Evolutionary conservation across 2,329 filamentous ascomycete species (phyloP).

Genomic region (Penicillium corylophilum): DNA sequence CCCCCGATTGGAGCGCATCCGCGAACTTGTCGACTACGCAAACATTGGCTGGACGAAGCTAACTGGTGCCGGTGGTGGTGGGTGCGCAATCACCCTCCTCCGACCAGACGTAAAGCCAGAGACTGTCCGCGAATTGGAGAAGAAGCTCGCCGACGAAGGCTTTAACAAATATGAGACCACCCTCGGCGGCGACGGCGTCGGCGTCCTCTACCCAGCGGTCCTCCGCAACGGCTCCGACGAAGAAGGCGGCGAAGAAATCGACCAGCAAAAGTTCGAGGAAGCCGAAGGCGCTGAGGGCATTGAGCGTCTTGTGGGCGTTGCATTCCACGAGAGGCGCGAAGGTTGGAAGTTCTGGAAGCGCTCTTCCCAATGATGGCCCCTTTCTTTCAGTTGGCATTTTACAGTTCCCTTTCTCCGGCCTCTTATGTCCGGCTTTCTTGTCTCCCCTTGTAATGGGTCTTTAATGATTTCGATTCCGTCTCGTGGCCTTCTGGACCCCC

Average conservation of each 20-base stretch:
- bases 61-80: constrained; percentile 91
- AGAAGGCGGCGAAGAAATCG: constrained; percentile 86
- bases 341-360: constrained; percentile 84
- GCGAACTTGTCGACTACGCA: constrained; percentile 85
- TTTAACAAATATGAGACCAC: constrained; percentile 87
- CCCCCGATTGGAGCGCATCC: constrained; percentile 84
- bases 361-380: constrained; percentile 11
- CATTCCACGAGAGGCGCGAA: constrained; percentile 65
- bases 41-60: constrained; percentile 96
- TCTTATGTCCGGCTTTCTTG: neutral
- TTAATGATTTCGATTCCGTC: neutral
- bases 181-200: constrained; percentile 88
- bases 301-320: constrained; percentile 81
- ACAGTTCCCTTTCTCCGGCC: neutral
- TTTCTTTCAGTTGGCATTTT: neutral
- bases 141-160: constrained; percentile 65
- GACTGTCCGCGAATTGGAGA: constrained; percentile 63
- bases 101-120: constrained; percentile 62
- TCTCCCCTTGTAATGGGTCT: neutral
- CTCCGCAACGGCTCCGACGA: constrained; percentile 80
- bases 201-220: constrained; percentile 89
- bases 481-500: neutral
- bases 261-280: constrained; percentile 81
- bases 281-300: constrained; percentile 83
- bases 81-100: constrained; percentile 89